Percentiles rank a stretch among this genome's conserved stretches.
Evolutionary conservation across 1,139 yeast species (phyloP).

Genomic region (Blastobotrys persicus): DNA sequence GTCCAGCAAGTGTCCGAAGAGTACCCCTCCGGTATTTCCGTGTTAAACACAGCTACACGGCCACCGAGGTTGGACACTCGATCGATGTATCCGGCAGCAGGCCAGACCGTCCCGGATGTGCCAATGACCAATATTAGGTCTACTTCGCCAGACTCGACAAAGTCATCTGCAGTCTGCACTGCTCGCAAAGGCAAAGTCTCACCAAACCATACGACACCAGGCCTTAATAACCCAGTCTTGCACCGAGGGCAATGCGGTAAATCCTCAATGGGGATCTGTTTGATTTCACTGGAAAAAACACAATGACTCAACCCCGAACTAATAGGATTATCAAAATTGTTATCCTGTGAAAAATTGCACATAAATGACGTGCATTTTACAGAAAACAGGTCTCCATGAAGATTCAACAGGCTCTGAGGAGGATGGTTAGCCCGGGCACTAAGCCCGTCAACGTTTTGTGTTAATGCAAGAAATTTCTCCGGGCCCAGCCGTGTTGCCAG

Average conservation of each 20-base stretch:
- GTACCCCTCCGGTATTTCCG: conserved; percentile 41
- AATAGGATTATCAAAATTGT: conserved; percentile 59
- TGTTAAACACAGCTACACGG: conserved; percentile 78
- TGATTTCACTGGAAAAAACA: conserved; percentile 14
- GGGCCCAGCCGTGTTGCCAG: conserved; percentile 42
- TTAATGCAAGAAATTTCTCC: conserved; percentile 54
- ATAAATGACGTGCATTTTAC: conserved; percentile 71
- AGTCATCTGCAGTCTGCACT: conserved; percentile 67
- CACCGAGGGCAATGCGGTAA: conserved; percentile 82
- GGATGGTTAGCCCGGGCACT: conserved; percentile 64
- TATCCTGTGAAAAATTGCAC: conserved; percentile 58
- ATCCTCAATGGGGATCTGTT: conserved; percentile 44
- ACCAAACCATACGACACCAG: conserved; percentile 94
- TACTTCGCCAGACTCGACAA: conserved; percentile 55
- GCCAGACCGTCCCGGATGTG: conserved; percentile 83
- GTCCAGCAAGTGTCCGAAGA: conserved; percentile 57
- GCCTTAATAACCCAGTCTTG: conserved; percentile 58
- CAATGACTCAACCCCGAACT: conserved; percentile 49
- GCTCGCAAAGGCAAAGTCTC: conserved; percentile 68
- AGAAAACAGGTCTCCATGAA: conserved; percentile 77
- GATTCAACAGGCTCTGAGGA: conserved; percentile 50
- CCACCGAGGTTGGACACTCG: conserved; percentile 72
- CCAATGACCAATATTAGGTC: conserved; percentile 82
- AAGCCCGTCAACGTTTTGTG: conserved; percentile 82
- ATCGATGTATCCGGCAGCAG: conserved; percentile 88